Evolutionary conservation across 352 stramenopile species (phyloP).

Genomic region (Phytophthora sp.): DNA sequence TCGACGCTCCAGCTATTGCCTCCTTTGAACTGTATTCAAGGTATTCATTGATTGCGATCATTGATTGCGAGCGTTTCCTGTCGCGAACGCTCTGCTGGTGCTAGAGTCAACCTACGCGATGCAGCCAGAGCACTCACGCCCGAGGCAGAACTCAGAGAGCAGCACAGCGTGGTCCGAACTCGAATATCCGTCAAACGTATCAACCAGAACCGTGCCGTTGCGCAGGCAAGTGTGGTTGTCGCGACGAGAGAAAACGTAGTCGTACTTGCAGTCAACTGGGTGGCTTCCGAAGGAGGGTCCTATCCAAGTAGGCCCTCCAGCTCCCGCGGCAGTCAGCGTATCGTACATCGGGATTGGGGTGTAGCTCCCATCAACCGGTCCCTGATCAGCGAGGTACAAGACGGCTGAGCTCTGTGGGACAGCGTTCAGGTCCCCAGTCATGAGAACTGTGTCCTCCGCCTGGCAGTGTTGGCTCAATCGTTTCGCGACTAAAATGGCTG

Average conservation of each 20-base stretch:
- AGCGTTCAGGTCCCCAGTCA: conserved; percentile 80
- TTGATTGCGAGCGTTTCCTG: neutral
- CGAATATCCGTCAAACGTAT: conserved; percentile 56
- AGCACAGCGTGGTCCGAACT: conserved; percentile 70
- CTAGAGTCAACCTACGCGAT: conserved; percentile 16
- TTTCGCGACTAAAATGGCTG: conserved; percentile 53
- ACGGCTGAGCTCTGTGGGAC: conserved; percentile 36
- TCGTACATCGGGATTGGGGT: conserved; percentile 69
- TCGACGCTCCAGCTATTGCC: neutral
- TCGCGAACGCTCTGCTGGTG: neutral
- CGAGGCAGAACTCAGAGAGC: conserved; percentile 68
- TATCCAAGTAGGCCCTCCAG: conserved; percentile 65
- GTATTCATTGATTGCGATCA: neutral
- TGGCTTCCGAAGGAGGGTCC: conserved; percentile 50
- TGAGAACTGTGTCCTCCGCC: conserved; percentile 49
- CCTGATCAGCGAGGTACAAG: conserved; percentile 45
- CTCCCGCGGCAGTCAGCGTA: conserved; percentile 50
- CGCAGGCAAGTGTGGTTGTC: conserved; percentile 55
- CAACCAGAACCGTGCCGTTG: conserved; percentile 44
- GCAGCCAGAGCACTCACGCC: conserved; percentile 39
- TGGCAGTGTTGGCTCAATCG: conserved; percentile 52
- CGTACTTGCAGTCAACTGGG: conserved; percentile 46
- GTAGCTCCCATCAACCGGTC: conserved; percentile 22
- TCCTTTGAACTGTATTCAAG: neutral
- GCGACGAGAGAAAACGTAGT: conserved; percentile 72